Evolutionary conservation across 2,329 filamentous ascomycete genomes (phyloP).

Genomic region (Chaetomium globosum): DNA sequence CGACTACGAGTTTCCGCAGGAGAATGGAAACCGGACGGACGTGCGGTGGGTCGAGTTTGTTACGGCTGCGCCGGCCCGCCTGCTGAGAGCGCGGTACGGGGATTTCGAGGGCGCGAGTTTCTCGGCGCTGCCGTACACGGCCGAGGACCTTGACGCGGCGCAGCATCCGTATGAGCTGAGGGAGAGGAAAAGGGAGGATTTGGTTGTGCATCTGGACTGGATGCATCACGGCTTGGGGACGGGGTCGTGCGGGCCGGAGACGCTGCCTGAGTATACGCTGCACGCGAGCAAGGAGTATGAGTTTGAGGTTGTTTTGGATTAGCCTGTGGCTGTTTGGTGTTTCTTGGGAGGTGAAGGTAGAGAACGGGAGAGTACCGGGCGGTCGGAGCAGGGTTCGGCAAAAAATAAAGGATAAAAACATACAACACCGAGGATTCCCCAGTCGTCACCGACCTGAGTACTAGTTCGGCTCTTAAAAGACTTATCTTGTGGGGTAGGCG

Average conservation of each 20-base stretch:
- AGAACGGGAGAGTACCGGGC: too few species aligned
- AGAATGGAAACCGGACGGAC: slow-evolving; percentile 66
- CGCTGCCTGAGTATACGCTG: slow-evolving; percentile 53
- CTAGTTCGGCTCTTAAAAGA: too few species aligned
- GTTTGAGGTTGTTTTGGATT: slow-evolving; percentile 47
- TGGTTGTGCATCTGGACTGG: slow-evolving; percentile 62
- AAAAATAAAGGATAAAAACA: too few species aligned
- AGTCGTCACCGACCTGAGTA: too few species aligned
- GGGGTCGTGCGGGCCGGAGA: slow-evolving; percentile 63
- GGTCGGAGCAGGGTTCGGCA: too few species aligned
- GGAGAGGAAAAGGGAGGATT: slow-evolving; percentile 52
- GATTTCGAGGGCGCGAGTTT: slow-evolving; percentile 57
- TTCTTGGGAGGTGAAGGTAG: too few species aligned
- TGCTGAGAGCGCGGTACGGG: slow-evolving; percentile 52
- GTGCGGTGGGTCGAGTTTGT: slow-evolving; percentile 61
- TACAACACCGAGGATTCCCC: too few species aligned
- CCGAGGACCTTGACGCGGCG: slow-evolving; percentile 55
- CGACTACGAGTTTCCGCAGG: slow-evolving; percentile 70
- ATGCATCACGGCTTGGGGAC: slow-evolving; percentile 65
- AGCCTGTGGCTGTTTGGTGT: background rate
- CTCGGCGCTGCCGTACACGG: slow-evolving; percentile 58
- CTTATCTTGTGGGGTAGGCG: too few species aligned
- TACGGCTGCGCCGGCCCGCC: slow-evolving; percentile 16
- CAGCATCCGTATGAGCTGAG: slow-evolving; percentile 64
- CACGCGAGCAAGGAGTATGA: slow-evolving; percentile 48